These are phyloP conservation scores for Trichoderma reesei DNA, from an alignment of 495 filamentous ascomycete genomes.

Conservation along the genomic window DNA sequence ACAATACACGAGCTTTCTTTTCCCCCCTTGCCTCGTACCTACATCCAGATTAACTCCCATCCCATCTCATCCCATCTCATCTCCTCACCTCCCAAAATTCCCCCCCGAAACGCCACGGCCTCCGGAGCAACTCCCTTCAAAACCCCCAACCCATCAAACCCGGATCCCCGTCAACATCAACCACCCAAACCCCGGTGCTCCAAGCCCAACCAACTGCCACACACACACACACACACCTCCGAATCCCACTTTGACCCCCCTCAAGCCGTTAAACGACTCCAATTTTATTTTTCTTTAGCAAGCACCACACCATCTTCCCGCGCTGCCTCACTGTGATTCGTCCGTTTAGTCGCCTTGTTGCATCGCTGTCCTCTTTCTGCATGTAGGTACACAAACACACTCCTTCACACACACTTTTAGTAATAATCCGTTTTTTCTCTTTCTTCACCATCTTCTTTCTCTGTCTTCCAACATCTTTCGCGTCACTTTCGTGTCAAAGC, in stretches of 20 bases:
- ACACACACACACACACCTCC: no score
- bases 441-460: background rate
- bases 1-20: no score
- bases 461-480: background rate
- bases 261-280: no score
- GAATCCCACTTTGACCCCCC: no score
- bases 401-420: background rate
- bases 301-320: background rate
- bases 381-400: background rate
- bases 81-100: background rate
- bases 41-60: no score
- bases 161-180: no score
- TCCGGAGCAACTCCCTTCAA: background rate
- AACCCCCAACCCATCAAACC: background rate
- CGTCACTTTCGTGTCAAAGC: no score
- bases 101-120: background rate
- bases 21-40: no score
- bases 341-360: background rate
- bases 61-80: no score
- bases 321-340: background rate
- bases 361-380: background rate
- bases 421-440: no score
- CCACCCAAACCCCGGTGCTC: no score
- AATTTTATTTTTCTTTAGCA: no score
- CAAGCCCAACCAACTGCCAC: background rate